Evolutionary conservation across 2,329 filamentous ascomycete genomes (phyloP), one percentile per base, ranked within the genome.

Genomic region (Epichloe scottii): DNA sequence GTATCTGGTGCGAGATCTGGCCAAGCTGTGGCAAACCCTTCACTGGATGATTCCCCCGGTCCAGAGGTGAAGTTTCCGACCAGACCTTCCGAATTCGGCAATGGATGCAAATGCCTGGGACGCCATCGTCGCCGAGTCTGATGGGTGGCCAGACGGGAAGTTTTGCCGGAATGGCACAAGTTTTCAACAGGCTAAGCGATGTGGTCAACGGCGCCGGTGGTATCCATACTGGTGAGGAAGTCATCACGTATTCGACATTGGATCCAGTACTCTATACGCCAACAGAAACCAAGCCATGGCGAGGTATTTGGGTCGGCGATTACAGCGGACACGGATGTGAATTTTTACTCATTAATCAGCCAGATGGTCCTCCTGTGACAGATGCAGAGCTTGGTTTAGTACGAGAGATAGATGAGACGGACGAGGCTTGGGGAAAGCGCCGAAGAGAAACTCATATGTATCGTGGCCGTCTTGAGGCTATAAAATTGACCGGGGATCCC

Each of bases 271-370:
- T 85, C n/a, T 96, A 95, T 63, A 93, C 82, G 0, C 89, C 91
- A 0, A 95, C 89, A 0, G 64, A 70, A 10, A 75, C 82, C 50
- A 91, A 89, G 63, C 90, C 89, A 0, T 96, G 84, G 72, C 82
- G 89, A 55, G 91, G 91, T 0, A 88, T 98, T 33, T 97, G 88
- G 86, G 85, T 89, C 15, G 90, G 90, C 0, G 90, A 96, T 63
- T 96, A 95, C 61, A 85, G 82, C 26, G 82, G 80, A 0, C 90
- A 97, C 59, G 89, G 90, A 1, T 90, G 85, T 64, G 91, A 97
- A 65, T 95, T 96, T 51, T 62, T 97, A 4, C 72, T 94, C 12
- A 71, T 97, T 44, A 73, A 89, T 58, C 93, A 98, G 61, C 81
- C 82, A 0, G 72, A 77, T 17, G 71, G 74, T 34, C 66, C 69